These are phyloP conservation scores for Bolboschoenoplectus hybrid DNA, from an alignment of 202 grass and related monocot genomes.

Conservation along the genomic window DNA sequence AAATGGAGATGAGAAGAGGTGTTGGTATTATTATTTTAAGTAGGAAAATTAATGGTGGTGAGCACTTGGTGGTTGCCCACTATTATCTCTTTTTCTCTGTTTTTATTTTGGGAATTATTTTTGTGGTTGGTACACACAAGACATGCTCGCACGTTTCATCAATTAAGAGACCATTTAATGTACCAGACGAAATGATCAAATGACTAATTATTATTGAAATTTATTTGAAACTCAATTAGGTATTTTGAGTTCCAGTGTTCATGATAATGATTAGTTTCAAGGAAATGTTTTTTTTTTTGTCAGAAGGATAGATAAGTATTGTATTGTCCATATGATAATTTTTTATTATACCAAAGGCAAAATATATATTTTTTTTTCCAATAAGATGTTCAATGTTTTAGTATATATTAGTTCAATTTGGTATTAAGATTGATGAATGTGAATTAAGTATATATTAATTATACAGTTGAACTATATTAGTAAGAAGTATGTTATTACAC, in stretches of 20 bases:
- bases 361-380: background rate
- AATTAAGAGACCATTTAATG: constrained; percentile 23
- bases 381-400: background rate
- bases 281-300: constrained; percentile 1
- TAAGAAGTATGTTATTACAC: background rate
- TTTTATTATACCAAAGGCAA: background rate
- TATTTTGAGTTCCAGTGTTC: background rate
- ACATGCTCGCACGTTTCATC: constrained; percentile 33
- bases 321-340: background rate
- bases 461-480: background rate
- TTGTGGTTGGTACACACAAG: background rate
- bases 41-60: constrained; percentile 23
- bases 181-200: background rate
- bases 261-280: constrained; percentile 12
- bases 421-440: too few relatives aligned
- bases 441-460: too few relatives aligned
- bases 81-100: background rate
- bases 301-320: background rate
- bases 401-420: too few relatives aligned
- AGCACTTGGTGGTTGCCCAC: constrained; percentile 34
- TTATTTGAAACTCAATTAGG: background rate
- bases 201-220: too few relatives aligned
- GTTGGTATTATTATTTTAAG: background rate
- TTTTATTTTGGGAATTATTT: background rate
- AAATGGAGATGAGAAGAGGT: background rate